These are phyloP conservation scores for Fusarium nodosum DNA, from an alignment of 2,329 filamentous ascomycete species.

Conservation along the genomic window DNA sequence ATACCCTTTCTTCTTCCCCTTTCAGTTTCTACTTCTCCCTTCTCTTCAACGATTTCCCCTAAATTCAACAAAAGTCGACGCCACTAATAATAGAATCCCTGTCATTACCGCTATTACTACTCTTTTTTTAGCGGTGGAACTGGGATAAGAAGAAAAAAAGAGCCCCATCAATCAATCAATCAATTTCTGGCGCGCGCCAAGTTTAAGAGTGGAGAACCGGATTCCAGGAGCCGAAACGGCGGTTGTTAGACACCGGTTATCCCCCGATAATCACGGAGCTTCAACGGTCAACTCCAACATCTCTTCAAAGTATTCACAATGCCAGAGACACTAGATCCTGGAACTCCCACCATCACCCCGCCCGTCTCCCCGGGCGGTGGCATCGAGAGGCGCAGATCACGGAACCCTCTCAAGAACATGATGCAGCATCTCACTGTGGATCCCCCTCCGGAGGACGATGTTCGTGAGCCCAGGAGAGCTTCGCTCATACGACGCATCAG, in stretches of 20 bases:
- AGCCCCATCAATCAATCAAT: conserved; percentile 20
- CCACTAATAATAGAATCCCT: conserved; percentile 33
- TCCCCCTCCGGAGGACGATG: conserved; percentile 48
- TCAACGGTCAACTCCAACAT: conserved; percentile 21
- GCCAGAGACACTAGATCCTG: conserved; percentile 51
- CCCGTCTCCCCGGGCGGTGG: conserved; percentile 42
- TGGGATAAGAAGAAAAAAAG: neutral
- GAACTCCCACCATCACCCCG: conserved; percentile 42
- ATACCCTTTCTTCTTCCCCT: neutral
- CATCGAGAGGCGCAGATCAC: conserved; percentile 52
- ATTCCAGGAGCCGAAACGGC: conserved; percentile 47
- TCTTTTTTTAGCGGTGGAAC: conserved; percentile 21
- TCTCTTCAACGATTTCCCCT: conserved; percentile 14
- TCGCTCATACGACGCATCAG: conserved; percentile 56
- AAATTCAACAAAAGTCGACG: conserved; percentile 10
- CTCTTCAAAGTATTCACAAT: conserved; percentile 32
- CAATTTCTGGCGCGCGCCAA: conserved; percentile 42
- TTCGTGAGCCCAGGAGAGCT: conserved; percentile 47
- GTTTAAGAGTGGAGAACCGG: conserved; percentile 45
- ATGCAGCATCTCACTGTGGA: conserved; percentile 57
- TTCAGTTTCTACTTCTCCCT: neutral
- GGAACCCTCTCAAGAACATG: conserved; percentile 55
- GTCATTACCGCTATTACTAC: neutral
- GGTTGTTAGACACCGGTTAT: conserved; percentile 41
- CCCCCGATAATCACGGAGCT: conserved; percentile 47